Base-by-base conservation (phyloP, 768 basidiomycete genomes). In the Leccinum fibrillosum region DNA sequence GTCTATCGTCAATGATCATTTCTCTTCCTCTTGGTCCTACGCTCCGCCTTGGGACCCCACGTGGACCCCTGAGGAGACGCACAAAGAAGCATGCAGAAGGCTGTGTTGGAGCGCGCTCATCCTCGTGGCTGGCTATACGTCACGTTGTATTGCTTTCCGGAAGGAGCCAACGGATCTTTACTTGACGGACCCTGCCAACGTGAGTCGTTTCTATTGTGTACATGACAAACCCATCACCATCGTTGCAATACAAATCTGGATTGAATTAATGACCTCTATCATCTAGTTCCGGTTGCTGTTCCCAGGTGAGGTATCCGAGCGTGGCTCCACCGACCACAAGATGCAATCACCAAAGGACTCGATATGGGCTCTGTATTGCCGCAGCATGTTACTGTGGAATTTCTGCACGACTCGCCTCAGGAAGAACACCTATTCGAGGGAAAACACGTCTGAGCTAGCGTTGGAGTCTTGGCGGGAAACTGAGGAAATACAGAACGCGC, bases 371-470 rank as follows among this genome's bases (percentile, higher is more conserved):
- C 75, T 92, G 26, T 90, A 90, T 64, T 90, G 89, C 72, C 84
- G 90, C 34, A 84, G 84, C 67, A 88, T 92, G 86, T 79, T 92
- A 10, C 76, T 92, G 4, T 92, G 89, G 89, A 88, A 83, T 64
- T 86, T 85, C 66, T 86, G 83, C 62, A 69, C 71, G 23, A 78
- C 79, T 50, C 82, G 83, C 3, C 74, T 85, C 26, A 68, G 80
- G 52, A 75, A 76, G 55, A 76, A 76, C 12, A 63, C 64, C 0
- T 76, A 77, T 56, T 69, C 74, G 11, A 75, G 75, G 21, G 81
- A 85, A 34, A 81, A 82, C n/a, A 80, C 81, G 48, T 80, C 83
- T 1, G 83, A 83, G 44, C 76, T 84, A 52, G 81, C 85, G 5
- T 74, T 83, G 56, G 82, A 85, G 51, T 82, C 84, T 2, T 87